phyloP scores from a whole-genome alignment of 129 eudicot species.

The Flaveria trinervia region DNA sequence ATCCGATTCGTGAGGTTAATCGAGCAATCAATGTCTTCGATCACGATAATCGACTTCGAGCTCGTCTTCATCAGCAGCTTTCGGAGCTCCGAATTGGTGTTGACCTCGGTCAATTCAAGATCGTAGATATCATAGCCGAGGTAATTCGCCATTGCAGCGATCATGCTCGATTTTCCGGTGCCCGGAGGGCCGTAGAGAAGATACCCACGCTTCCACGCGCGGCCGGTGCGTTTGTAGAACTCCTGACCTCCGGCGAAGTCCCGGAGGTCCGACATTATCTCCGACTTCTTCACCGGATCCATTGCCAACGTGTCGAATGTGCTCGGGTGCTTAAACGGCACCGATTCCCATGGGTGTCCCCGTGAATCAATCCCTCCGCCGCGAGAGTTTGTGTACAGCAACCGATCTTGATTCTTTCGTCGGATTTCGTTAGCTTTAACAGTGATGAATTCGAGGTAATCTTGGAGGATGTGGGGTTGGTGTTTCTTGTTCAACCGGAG shows the following conservation, averaged over 20 bases:
- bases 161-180: slow-evolving; percentile 96
- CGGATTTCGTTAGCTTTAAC: slow-evolving; percentile 64
- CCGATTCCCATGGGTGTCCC: slow-evolving; percentile 95
- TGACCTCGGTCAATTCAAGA: slow-evolving; percentile 83
- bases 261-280: slow-evolving; percentile 68
- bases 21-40: slow-evolving; percentile 94
- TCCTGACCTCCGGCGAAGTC: slow-evolving; percentile 85
- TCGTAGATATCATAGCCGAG: slow-evolving; percentile 90
- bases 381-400: slow-evolving; percentile 80
- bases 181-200: slow-evolving; percentile 90
- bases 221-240: slow-evolving; percentile 87
- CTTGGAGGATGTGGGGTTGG: slow-evolving; percentile 42
- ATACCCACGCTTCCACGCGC: slow-evolving; percentile 97
- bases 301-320: slow-evolving; percentile 89
- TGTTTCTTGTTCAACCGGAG: slow-evolving; percentile 59
- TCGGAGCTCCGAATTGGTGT: slow-evolving; percentile 76
- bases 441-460: slow-evolving; percentile 73
- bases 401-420: slow-evolving; percentile 65
- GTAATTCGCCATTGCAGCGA: slow-evolving; percentile 94
- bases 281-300: slow-evolving; percentile 66
- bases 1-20: slow-evolving; percentile 59
- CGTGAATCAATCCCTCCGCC: slow-evolving; percentile 85
- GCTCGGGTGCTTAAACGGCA: slow-evolving; percentile 94
- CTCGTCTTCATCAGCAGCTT: slow-evolving; percentile 89
- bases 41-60: slow-evolving; percentile 87